Evolutionary conservation across 176 grass and related monocot genomes (phyloP).

Genomic region (Carex scoparia): DNA sequence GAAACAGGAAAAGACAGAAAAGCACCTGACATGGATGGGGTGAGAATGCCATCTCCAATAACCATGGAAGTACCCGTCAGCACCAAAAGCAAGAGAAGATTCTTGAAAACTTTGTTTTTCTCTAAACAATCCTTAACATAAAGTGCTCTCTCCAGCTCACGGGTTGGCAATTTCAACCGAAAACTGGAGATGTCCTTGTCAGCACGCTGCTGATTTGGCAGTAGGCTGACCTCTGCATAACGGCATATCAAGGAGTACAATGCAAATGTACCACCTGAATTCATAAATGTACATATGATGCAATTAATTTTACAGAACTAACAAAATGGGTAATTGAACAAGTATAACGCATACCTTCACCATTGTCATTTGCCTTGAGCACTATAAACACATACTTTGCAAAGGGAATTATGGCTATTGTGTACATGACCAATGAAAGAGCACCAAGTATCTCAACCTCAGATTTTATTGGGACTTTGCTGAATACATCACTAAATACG

Average conservation of each 20-base stretch:
- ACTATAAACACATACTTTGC: conserved; percentile 87
- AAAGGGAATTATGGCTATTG: conserved; percentile 81
- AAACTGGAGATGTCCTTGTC: conserved; percentile 93
- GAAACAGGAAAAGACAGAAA: conserved; percentile 10
- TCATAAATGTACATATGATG: neutral
- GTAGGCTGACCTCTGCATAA: conserved; percentile 83
- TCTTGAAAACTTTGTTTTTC: conserved; percentile 65
- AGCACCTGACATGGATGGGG: conserved; percentile 94
- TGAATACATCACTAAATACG: conserved; percentile 96
- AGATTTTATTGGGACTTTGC: conserved; percentile 91
- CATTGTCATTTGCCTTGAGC: conserved; percentile 92
- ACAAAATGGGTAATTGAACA: conserved; percentile 11
- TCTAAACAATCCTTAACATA: conserved; percentile 80
- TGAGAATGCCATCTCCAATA: conserved; percentile 98
- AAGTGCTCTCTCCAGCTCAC: conserved; percentile 78
- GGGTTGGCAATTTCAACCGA: conserved; percentile 80
- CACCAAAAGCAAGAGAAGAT: conserved; percentile 77
- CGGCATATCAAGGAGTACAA: conserved; percentile 92
- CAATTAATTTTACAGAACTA: neutral
- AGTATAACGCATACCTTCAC: conserved; percentile 50
- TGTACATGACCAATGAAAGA: conserved; percentile 92
- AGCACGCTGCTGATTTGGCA: conserved; percentile 90
- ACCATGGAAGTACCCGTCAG: conserved; percentile 96
- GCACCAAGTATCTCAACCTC: conserved; percentile 82
- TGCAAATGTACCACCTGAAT: conserved; percentile 86